Evolutionary conservation across 148 eudicot genomes (phyloP).

Genomic region (Polygonum aviculare): DNA sequence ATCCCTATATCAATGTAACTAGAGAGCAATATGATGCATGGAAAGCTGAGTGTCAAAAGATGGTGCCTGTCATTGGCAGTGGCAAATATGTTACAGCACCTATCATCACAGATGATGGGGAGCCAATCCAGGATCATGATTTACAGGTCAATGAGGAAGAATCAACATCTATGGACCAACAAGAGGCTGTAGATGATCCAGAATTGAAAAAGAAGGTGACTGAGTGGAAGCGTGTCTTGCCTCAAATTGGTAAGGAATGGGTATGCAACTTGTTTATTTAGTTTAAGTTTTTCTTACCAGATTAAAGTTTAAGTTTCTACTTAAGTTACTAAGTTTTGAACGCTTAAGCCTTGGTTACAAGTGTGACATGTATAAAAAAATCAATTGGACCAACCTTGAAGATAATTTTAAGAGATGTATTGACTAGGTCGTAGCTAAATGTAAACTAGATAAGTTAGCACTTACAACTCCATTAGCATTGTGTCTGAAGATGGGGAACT

Average conservation of each 20-base stretch:
- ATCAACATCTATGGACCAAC: conserved; percentile 10
- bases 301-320: background rate
- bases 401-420: background rate
- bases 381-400: background rate
- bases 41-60: conserved; percentile 75
- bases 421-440: background rate
- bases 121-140: conserved; percentile 32
- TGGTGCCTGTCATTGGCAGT: conserved; percentile 70
- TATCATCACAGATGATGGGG: conserved; percentile 59
- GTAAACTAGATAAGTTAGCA: background rate
- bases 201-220: conserved; percentile 44
- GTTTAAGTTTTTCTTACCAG: background rate
- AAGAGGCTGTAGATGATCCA: conserved; percentile 19
- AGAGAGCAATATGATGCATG: conserved; percentile 82
- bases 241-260: conserved; percentile 75
- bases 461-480: background rate
- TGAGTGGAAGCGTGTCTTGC: conserved; percentile 77
- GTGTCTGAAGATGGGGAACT: background rate
- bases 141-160: conserved; percentile 3
- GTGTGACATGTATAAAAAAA: background rate
- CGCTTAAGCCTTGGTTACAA: background rate
- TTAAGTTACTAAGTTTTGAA: background rate
- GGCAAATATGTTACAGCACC: conserved; percentile 63
- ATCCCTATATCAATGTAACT: conserved; percentile 17
- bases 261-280: conserved; percentile 7